These are phyloP conservation scores for Sinapis alba DNA, from an alignment of 441 rosid genomes.

Conservation along the genomic window DNA sequence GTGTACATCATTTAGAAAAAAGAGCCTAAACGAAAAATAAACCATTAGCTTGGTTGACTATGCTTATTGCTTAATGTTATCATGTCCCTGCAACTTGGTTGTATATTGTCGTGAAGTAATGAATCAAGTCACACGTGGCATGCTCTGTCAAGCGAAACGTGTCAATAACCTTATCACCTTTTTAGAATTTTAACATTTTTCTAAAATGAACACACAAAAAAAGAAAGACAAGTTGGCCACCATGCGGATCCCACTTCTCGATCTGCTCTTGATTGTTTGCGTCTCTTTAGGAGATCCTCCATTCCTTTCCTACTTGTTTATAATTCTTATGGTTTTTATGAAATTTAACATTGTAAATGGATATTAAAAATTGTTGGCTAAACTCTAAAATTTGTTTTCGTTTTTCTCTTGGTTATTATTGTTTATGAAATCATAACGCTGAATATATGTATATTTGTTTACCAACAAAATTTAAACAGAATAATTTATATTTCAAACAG, in stretches of 20 bases:
- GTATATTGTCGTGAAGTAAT: conserved; percentile 29
- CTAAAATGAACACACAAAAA: neutral
- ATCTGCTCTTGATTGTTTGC: conserved; percentile 35
- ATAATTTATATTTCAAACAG: too few relatives aligned
- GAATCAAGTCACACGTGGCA: conserved; percentile 20
- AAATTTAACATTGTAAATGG: too few relatives aligned
- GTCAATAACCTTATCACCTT: conserved; percentile 17
- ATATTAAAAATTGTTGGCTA: too few relatives aligned
- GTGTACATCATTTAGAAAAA: neutral
- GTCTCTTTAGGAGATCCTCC: conserved; percentile 39
- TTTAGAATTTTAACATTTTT: neutral
- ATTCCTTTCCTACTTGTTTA: neutral
- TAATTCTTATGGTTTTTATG: neutral
- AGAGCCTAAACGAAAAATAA: neutral
- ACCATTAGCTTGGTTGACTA: neutral
- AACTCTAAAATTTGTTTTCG: too few relatives aligned
- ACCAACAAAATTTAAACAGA: too few relatives aligned
- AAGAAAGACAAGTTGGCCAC: conserved; percentile 38
- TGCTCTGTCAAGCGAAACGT: conserved; percentile 18
- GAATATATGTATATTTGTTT: neutral
- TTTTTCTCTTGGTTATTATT: neutral
- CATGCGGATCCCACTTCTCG: conserved; percentile 33
- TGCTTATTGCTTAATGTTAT: neutral
- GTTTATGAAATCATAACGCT: too few relatives aligned
- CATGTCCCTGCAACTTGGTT: conserved; percentile 33